phyloP scores from a whole-genome alignment of 805 yeast genomes.

The Lachancea sp. region DNA sequence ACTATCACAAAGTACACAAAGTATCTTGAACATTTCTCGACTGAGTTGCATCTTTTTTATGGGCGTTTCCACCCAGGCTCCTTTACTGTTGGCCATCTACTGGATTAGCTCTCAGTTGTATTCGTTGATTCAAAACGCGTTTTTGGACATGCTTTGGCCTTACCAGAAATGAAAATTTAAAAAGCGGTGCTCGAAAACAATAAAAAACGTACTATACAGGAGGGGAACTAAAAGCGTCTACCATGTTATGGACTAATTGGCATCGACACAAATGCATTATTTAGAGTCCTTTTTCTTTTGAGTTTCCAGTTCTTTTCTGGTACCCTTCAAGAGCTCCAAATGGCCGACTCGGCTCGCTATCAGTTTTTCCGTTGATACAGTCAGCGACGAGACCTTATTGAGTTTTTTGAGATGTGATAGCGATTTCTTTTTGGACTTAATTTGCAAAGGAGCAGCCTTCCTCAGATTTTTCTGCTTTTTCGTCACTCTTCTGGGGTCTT shows the following conservation, averaged over 20 bases:
- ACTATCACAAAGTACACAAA: slow-evolving; percentile 27
- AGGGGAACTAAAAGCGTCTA: not conserved
- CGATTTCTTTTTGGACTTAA: slow-evolving; percentile 59
- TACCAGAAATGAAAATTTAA: slow-evolving; percentile 11
- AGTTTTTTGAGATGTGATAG: slow-evolving; percentile 48
- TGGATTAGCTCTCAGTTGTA: slow-evolving; percentile 84
- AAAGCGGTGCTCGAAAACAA: not conserved
- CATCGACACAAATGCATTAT: not conserved
- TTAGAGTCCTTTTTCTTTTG: slow-evolving; percentile 29
- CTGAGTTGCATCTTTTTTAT: slow-evolving; percentile 72
- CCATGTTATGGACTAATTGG: too few relatives aligned
- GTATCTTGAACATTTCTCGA: slow-evolving; percentile 64
- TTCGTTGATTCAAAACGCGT: slow-evolving; percentile 68
- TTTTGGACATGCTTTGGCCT: slow-evolving; percentile 63
- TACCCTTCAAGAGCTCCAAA: slow-evolving; percentile 83
- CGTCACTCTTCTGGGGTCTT: slow-evolving; percentile 40
- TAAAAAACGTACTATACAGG: slow-evolving; percentile 3
- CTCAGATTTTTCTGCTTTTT: slow-evolving; percentile 60
- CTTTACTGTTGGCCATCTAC: slow-evolving; percentile 73
- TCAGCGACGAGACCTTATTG: slow-evolving; percentile 43
- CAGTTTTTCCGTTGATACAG: slow-evolving; percentile 71
- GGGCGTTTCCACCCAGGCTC: slow-evolving; percentile 82
- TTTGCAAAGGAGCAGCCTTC: slow-evolving; percentile 67
- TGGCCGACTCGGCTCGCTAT: slow-evolving; percentile 91
- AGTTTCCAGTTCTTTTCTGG: slow-evolving; percentile 76